Percentiles rank a stretch among this genome's conserved stretches.
phyloP scores from a whole-genome alignment of 768 basidiomycete genomes.

The Auricularia heimuer region DNA sequence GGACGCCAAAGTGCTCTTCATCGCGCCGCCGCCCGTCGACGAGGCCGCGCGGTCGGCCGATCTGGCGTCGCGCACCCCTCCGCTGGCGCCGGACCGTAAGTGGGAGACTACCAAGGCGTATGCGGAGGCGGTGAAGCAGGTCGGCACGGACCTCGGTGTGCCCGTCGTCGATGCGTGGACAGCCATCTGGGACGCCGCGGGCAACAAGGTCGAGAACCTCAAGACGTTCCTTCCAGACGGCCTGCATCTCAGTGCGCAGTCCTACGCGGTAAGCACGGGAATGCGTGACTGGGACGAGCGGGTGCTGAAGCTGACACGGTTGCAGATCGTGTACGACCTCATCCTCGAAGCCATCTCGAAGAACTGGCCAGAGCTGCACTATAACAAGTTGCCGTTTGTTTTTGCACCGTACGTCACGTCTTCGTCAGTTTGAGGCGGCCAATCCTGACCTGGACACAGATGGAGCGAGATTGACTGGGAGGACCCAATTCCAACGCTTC shows the following conservation, averaged over 20 bases:
- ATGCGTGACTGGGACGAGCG: too few relatives aligned
- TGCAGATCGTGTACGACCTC: slow-evolving; percentile 55
- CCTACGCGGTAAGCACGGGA: slow-evolving; percentile 49
- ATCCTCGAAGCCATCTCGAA: slow-evolving; percentile 47
- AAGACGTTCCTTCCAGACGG: slow-evolving; percentile 58
- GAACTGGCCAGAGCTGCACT: slow-evolving; percentile 59
- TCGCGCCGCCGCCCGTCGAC: slow-evolving; percentile 80
- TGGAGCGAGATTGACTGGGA: background rate
- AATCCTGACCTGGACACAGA: background rate
- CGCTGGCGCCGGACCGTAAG: slow-evolving; percentile 44
- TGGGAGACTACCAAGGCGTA: slow-evolving; percentile 58
- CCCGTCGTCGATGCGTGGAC: slow-evolving; percentile 70
- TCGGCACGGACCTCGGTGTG: slow-evolving; percentile 45
- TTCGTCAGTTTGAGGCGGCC: background rate
- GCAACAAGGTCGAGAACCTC: slow-evolving; percentile 43
- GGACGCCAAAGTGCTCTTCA: slow-evolving; percentile 60
- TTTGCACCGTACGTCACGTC: slow-evolving; percentile 47
- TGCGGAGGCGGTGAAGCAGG: slow-evolving; percentile 56
- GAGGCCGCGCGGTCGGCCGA: slow-evolving; percentile 45
- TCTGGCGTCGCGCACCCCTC: slow-evolving; percentile 40
- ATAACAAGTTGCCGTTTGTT: slow-evolving; percentile 45
- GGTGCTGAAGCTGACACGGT: too few relatives aligned
- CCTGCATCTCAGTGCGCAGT: slow-evolving; percentile 65
- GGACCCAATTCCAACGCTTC: background rate
- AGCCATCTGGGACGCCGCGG: slow-evolving; percentile 63